Conservation (phyloP, 306 rosid genomes). For the Castanea mollissima region DNA sequence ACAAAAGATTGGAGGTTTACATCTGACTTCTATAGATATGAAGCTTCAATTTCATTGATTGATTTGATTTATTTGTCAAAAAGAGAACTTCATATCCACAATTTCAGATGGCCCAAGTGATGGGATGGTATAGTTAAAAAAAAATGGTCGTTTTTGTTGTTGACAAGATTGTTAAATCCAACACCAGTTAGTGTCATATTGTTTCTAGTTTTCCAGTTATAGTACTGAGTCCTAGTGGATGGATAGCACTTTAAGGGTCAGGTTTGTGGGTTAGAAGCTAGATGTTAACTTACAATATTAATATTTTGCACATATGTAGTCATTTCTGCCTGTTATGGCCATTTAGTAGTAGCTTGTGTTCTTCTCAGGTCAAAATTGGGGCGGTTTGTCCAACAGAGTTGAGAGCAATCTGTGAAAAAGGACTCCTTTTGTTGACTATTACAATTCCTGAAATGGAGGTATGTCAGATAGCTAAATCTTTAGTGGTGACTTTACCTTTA, state of each 20-base stretch:
- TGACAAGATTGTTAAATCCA: not conserved
- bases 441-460: conserved; percentile 99
- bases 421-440: conserved; percentile 88
- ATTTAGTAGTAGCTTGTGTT: conserved; percentile 9
- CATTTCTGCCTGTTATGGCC: conserved; percentile 15
- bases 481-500: conserved; percentile 19
- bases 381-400: conserved; percentile 57
- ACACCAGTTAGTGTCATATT: not conserved
- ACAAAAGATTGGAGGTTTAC: conserved; percentile 77
- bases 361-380: conserved; percentile 72
- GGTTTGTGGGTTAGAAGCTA: conserved; percentile 4
- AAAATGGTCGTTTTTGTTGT: not conserved
- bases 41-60: not conserved
- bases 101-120: not conserved
- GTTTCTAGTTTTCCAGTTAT: not conserved
- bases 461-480: conserved; percentile 13
- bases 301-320: not conserved
- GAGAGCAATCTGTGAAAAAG: conserved; percentile 82
- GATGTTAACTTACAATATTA: not conserved
- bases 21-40: conserved; percentile 7
- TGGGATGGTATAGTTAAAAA: not conserved
- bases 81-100: conserved; percentile 1
- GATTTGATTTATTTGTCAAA: not conserved
- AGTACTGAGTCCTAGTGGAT: not conserved
- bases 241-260: not conserved